Evolutionary conservation across 108 stramenopile genomes (phyloP), one percentile per base, ranked within the genome.

Genomic region (Fragilaria radians): DNA sequence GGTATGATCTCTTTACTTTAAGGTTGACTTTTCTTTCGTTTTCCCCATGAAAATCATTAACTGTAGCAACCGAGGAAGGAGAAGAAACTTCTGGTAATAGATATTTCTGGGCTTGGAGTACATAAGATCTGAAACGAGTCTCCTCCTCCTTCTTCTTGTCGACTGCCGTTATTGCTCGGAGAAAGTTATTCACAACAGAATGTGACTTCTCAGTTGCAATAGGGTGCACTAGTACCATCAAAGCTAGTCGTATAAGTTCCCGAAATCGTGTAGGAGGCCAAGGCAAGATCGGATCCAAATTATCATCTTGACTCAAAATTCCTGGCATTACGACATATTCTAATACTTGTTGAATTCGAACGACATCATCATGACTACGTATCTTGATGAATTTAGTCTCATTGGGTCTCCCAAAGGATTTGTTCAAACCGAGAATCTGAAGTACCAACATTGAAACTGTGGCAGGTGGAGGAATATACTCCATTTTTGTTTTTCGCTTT

Each of bases 381-480:
- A 57, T 19, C 24, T 33, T 1, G 21, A 57, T 19, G 26, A 22
- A 19, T 5, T 53, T 24, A 28, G 28, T 1, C 1, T 31, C 1
- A 33, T 57, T 17, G 21, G 2, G 22, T 19, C 55, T 74, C 28
- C 33, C 48, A 46, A 77, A 69, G 28, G 67, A 54, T 27, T 58
- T 67, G 24, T 84, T 78, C 26, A 92, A 59, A 70, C 75, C 88
- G 28, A 86, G 55, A 33, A 88, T 52, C 50, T 85, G 81, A 1
- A 50, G 64, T 17, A 66, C 59, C 68, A 91, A 63, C 1, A 77
- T 65, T 3, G 82, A 80, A 9, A 60, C 77, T 0, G 82, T 84
- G 7, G 86, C 82, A 5, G 78, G 80, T 52, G 90, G 90, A 7
- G 84, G 81, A 28, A 85, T 62, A 66, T 85, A 91, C 36, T 42